Conservation (phyloP, 2,329 filamentous ascomycete species). For the Phoma sp. region DNA sequence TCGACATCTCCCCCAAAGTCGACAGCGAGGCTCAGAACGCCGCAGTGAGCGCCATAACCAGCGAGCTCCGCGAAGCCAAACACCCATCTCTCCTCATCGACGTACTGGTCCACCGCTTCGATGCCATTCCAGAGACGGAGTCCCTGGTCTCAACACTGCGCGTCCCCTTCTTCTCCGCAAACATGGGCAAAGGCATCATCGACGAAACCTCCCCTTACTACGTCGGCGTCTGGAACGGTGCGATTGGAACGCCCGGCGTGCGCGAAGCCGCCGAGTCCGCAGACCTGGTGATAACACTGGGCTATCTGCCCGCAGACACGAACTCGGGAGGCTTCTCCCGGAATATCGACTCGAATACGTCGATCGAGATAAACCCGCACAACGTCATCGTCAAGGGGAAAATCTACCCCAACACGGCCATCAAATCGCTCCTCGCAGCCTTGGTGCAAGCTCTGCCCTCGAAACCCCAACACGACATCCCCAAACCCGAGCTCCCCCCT, state of each 20-base stretch:
- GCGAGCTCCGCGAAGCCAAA: constrained; percentile 42
- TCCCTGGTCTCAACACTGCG: constrained; percentile 43
- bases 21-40: constrained; percentile 33
- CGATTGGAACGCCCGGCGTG: constrained; percentile 47
- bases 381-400: constrained; percentile 47
- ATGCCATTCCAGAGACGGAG: constrained; percentile 42
- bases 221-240: constrained; percentile 52
- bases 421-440: constrained; percentile 47
- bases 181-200: constrained; percentile 53
- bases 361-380: constrained; percentile 48
- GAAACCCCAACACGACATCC: constrained; percentile 29
- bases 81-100: constrained; percentile 51
- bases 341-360: constrained; percentile 35
- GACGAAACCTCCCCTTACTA: constrained; percentile 51
- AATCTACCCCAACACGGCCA: constrained; percentile 39
- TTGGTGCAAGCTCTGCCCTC: constrained; percentile 35
- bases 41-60: constrained; percentile 44
- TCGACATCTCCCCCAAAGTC: constrained; percentile 43
- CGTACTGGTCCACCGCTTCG: constrained; percentile 48
- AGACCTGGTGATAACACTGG: constrained; percentile 49
- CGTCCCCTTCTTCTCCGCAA: constrained; percentile 49
- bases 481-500: constrained; percentile 35
- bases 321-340: constrained; percentile 53
- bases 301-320: constrained; percentile 51
- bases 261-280: constrained; percentile 43